These are phyloP conservation scores for Cubamyces lactineus DNA, from an alignment of 768 basidiomycete species.

Conservation along the genomic window DNA sequence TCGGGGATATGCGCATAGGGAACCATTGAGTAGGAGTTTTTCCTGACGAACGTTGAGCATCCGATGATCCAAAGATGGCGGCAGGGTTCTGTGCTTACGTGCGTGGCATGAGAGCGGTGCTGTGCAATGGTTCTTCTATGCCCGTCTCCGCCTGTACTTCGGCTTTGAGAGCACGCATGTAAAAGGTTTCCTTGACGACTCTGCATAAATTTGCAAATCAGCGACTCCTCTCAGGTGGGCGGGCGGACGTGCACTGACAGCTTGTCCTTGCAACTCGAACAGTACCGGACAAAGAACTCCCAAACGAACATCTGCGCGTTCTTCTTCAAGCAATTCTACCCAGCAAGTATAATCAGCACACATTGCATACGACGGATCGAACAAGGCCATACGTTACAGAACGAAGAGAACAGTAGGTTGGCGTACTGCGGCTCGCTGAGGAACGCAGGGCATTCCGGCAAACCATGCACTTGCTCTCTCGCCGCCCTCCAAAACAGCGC, in stretches of 20 bases:
- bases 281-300: conserved; percentile 7
- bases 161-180: too few relatives aligned
- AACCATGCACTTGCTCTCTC: not conserved
- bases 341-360: not conserved
- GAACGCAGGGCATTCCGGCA: conserved; percentile 15
- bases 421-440: conserved; percentile 22
- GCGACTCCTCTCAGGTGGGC: too few relatives aligned
- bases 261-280: conserved; percentile 1
- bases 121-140: not conserved
- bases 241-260: not conserved
- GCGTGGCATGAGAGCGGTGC: not conserved
- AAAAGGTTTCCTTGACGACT: too few relatives aligned
- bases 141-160: not conserved
- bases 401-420: conserved; percentile 32
- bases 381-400: conserved; percentile 22
- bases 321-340: conserved; percentile 9
- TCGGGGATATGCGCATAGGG: not conserved
- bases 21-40: not conserved
- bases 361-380: too few relatives aligned
- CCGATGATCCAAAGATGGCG: not conserved
- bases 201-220: too few relatives aligned
- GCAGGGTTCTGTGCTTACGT: not conserved
- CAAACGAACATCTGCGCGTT: not conserved
- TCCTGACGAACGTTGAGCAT: not conserved
- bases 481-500: conserved; percentile 2